Percentiles rank a stretch among this genome's conserved stretches.
These are phyloP conservation scores for Ilex aquifolium DNA, from an alignment of 257 asterid species.

Conservation along the genomic window DNA sequence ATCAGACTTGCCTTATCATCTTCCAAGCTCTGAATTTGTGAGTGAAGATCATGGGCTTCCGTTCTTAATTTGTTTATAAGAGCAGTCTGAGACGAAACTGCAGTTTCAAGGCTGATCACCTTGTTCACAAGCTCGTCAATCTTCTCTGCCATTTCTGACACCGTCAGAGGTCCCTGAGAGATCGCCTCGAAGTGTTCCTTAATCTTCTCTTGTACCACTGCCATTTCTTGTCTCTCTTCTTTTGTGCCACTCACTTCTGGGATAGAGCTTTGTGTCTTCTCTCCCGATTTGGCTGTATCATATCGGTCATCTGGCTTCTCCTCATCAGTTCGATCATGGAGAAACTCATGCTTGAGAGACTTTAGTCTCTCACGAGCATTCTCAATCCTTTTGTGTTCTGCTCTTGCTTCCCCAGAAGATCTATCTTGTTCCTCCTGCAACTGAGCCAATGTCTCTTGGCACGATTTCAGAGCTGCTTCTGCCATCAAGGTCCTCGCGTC, in stretches of 20 bases:
- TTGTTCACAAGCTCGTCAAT: slow-evolving; percentile 73
- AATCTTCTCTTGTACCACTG: slow-evolving; percentile 16
- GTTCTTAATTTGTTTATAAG: slow-evolving; percentile 57
- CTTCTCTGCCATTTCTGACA: slow-evolving; percentile 73
- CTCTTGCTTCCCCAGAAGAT: slow-evolving; percentile 37
- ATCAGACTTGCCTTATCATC: slow-evolving; percentile 35
- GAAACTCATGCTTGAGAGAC: slow-evolving; percentile 30
- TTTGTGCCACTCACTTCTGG: slow-evolving; percentile 19
- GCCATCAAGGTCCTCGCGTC: slow-evolving; percentile 86
- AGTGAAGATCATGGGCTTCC: slow-evolving; percentile 59
- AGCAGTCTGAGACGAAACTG: slow-evolving; percentile 72
- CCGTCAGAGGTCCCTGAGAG: slow-evolving; percentile 40
- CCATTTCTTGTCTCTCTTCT: slow-evolving; percentile 17
- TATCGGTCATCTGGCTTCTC: slow-evolving; percentile 7
- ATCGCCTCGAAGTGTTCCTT: slow-evolving; percentile 24
- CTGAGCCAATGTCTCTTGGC: slow-evolving; percentile 57
- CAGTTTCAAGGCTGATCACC: slow-evolving; percentile 65
- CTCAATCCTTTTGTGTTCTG: slow-evolving; percentile 55
- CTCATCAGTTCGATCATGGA: slow-evolving; percentile 22
- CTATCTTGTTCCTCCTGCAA: slow-evolving; percentile 63
- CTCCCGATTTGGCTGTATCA: slow-evolving; percentile 2
- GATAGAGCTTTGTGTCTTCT: slow-evolving; percentile 9
- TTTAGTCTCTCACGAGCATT: slow-evolving; percentile 38
- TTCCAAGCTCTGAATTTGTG: slow-evolving; percentile 49
- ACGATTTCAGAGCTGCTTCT: slow-evolving; percentile 70